Evolutionary conservation across 169 alveolate genomes (phyloP).

Genomic region (Eimeria tenella): DNA sequence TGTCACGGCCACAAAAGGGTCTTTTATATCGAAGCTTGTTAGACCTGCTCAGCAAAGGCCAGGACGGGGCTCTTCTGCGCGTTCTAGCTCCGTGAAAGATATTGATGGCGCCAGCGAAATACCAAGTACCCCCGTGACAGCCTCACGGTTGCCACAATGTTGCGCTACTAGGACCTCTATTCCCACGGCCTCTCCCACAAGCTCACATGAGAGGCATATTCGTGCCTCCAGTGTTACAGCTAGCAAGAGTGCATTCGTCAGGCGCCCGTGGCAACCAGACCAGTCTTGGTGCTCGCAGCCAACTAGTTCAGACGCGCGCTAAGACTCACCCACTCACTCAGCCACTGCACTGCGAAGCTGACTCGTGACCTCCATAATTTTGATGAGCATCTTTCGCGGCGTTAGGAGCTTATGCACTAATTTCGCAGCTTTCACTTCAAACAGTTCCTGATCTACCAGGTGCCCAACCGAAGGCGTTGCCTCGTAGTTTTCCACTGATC

Average conservation of each 20-base stretch:
- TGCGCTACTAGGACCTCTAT: slow-evolving; percentile 19
- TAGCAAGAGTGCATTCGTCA: not conserved
- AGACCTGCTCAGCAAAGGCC: slow-evolving; percentile 50
- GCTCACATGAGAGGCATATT: slow-evolving; percentile 52
- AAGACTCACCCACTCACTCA: not conserved
- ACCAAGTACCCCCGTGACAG: slow-evolving; percentile 56
- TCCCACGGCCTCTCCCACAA: slow-evolving; percentile 21
- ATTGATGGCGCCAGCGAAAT: slow-evolving; percentile 26
- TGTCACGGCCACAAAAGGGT: not conserved
- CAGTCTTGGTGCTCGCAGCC: slow-evolving; percentile 25
- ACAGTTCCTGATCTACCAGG: too few relatives aligned
- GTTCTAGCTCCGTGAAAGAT: slow-evolving; percentile 51
- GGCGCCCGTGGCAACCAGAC: slow-evolving; percentile 55
- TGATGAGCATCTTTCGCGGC: too few relatives aligned
- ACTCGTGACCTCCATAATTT: too few relatives aligned
- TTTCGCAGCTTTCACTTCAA: too few relatives aligned
- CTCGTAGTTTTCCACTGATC: too few relatives aligned
- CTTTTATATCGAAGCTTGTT: not conserved
- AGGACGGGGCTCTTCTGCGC: slow-evolving; percentile 50
- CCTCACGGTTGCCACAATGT: slow-evolving; percentile 55
- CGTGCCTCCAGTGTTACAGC: slow-evolving; percentile 26
- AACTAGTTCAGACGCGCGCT: slow-evolving; percentile 20
- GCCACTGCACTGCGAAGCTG: too few relatives aligned
- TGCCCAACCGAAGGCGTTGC: too few relatives aligned
- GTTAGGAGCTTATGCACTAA: too few relatives aligned